phyloP scores from a whole-genome alignment of 176 grass and related monocot species.

The Puya raimondii region DNA sequence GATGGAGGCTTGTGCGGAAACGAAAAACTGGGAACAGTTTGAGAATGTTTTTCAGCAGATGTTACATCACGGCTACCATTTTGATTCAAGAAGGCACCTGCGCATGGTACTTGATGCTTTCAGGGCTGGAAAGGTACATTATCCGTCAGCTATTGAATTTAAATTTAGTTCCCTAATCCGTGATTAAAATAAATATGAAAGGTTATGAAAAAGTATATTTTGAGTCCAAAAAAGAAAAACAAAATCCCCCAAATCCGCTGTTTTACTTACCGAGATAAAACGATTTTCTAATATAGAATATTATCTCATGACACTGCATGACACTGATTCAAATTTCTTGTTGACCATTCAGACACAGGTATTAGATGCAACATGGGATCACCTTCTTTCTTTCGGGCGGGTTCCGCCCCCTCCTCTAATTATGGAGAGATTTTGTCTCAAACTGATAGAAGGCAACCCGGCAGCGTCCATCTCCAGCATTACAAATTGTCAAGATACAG shows the following conservation, averaged over 20 bases:
- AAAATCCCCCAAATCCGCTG: not conserved
- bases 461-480: constrained; percentile 43
- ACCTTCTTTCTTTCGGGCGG: constrained; percentile 40
- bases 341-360: constrained; percentile 48
- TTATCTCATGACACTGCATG: constrained; percentile 28
- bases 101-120: constrained; percentile 58
- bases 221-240: no score
- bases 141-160: constrained; percentile 18
- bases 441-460: constrained; percentile 55
- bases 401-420: constrained; percentile 57
- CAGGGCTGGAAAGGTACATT: constrained; percentile 73
- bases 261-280: not conserved
- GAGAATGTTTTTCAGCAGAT: constrained; percentile 60
- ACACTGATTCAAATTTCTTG: not conserved
- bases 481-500: constrained; percentile 38
- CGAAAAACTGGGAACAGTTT: constrained; percentile 71
- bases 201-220: no score
- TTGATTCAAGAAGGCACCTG: constrained; percentile 62
- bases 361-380: constrained; percentile 57
- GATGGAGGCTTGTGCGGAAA: constrained; percentile 67
- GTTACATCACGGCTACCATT: constrained; percentile 52
- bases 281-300: constrained; percentile 1
- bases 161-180: not conserved
- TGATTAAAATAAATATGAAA: no score
- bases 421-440: constrained; percentile 88